Conservation (phyloP, 2,329 filamentous ascomycete genomes). For the Scorias spongiosa region DNA sequence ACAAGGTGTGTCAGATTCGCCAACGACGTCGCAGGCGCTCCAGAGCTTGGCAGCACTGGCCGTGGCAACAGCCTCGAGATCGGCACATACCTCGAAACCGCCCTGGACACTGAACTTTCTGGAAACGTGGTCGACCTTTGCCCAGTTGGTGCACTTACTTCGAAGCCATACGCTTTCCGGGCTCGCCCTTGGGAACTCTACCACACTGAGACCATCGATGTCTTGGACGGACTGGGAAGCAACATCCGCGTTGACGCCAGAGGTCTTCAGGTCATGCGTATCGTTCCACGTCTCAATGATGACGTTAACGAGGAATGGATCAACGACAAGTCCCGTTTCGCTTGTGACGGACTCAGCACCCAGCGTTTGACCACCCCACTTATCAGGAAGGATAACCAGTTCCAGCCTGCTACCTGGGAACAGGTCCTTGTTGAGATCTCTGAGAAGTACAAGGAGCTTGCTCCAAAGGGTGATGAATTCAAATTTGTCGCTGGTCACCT, state of each 20-base stretch:
- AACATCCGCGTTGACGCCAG: conserved; percentile 89
- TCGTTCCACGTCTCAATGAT: conserved; percentile 85
- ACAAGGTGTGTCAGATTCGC: conserved; percentile 95
- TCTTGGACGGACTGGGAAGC: conserved; percentile 81
- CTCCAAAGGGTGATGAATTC: conserved; percentile 83
- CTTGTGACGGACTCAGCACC: conserved; percentile 90
- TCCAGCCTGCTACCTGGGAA: conserved; percentile 88
- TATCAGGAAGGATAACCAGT: conserved; percentile 75
- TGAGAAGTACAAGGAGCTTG: conserved; percentile 61
- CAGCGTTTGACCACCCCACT: conserved; percentile 88
- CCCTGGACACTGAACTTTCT: conserved; percentile 85
- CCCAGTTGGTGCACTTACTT: conserved; percentile 89
- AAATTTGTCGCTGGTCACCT: conserved; percentile 87
- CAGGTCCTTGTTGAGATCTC: conserved; percentile 81
- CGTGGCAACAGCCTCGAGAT: conserved; percentile 97
- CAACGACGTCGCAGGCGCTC: conserved; percentile 91
- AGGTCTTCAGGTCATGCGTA: conserved; percentile 89
- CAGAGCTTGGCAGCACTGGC: conserved; percentile 84
- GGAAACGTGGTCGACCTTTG: conserved; percentile 97
- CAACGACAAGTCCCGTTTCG: conserved; percentile 94
- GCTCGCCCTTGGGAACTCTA: conserved; percentile 94
- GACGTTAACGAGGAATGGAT: conserved; percentile 99
- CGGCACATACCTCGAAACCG: conserved; percentile 90
- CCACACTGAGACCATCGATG: conserved; percentile 90
- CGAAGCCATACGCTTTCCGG: conserved; percentile 95